Base-by-base conservation (phyloP, 805 yeast genomes). In the Metschnikowia lunata region DNA sequence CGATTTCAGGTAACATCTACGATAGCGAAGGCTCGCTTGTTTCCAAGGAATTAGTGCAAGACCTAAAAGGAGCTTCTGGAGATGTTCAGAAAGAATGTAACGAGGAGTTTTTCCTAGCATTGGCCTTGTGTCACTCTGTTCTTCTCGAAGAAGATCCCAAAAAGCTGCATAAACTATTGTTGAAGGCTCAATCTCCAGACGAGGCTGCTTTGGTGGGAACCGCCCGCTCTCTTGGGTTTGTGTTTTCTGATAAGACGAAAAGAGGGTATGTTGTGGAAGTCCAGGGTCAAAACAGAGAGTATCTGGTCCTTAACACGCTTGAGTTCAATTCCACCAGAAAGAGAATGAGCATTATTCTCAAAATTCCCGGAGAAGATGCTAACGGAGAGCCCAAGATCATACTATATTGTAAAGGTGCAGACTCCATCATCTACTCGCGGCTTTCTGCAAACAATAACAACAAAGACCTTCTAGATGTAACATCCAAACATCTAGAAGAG, bases 271-370 rank as follows among this genome's bases (percentile, higher is more conserved):
- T 84, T 39, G 70, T 86, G 37, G 80, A 81, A 43, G 80, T 81
- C 32, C 88, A 83, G 61, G 93, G 93, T 48, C 74, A 71, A 39
- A 72, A 75, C 47, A 80, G 82, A 56, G 90, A 85, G 52, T 85
- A 79, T 59, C 87, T 84, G 58, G 71, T 86, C 29, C 63, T 86
- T 48, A 85, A 85, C 55, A 75, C 82, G 15, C 63, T 86, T 50
- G 93, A 85, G 57, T 86, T 86, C 64, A 86, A 86, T 56, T 85
- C 93, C 7, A 83, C 93, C 0, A 79, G 95, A 70, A 85, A 85
- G 67, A 81, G 95, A 74, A 85, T 85, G 95, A 83, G 90, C 74
- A 85, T 86, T 12, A 82, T 85, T 50, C 74, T 85, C 32, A 84
- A 83, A 60, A 71, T 86, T 34, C 89, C 89, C 1, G 62, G 77